These are phyloP conservation scores for Alectoria sarmentosa DNA, from an alignment of 495 filamentous ascomycete species.

Conservation along the genomic window DNA sequence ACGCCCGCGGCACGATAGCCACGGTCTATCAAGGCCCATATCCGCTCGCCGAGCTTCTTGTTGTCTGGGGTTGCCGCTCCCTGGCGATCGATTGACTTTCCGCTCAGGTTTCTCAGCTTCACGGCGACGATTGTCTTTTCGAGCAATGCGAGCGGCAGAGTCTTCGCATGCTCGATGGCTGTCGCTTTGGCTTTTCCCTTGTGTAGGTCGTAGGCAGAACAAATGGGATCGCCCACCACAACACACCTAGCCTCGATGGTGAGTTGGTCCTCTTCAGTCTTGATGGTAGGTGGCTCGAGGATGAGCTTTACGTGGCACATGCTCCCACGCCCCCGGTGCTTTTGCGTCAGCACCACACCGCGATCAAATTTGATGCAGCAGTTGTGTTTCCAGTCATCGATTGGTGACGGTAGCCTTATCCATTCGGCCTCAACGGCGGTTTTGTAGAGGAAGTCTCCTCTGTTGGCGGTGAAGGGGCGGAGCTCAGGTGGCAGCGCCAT, in stretches of 20 bases:
- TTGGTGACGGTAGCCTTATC: neutral
- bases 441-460: neutral
- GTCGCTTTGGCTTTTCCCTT: neutral
- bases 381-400: neutral
- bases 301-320: neutral
- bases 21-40: neutral
- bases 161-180: neutral
- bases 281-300: neutral
- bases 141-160: neutral
- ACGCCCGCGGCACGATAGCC: neutral
- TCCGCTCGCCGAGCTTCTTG: neutral
- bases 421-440: neutral
- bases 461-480: neutral
- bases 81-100: neutral
- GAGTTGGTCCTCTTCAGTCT: neutral
- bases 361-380: neutral
- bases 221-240: neutral
- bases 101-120: neutral
- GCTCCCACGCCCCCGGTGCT: neutral
- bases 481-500: neutral
- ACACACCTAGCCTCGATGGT: neutral
- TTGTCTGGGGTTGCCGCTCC: neutral
- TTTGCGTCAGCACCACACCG: neutral
- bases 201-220: neutral
- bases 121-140: neutral